A percentile compares a stretch with the other conserved stretches of the same genome.
Conservation (phyloP, 1,284 basidiomycete species). For the Singerocomus inundabilis region DNA sequence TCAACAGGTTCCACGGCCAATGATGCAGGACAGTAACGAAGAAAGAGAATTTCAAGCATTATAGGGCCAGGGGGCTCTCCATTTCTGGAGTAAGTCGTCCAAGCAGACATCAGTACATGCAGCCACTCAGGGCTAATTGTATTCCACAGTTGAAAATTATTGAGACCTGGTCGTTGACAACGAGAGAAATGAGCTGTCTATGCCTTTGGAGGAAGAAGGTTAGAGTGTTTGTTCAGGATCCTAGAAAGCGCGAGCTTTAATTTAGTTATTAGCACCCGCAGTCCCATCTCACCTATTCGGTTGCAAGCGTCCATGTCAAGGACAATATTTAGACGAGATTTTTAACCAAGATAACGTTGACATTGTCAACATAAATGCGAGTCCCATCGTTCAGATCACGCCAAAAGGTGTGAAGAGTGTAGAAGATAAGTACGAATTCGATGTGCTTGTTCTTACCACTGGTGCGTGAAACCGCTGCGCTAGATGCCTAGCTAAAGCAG, state of each 20-base stretch:
- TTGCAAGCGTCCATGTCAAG: slow-evolving; percentile 9
- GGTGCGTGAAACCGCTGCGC: neutral
- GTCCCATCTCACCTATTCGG: slow-evolving; percentile 20
- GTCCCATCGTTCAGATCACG: slow-evolving; percentile 16
- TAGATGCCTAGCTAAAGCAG: neutral
- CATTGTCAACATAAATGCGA: slow-evolving; percentile 6
- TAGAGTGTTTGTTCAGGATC: slow-evolving; percentile 11
- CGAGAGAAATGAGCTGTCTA: slow-evolving; percentile 4
- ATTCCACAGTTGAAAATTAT: slow-evolving; percentile 15
- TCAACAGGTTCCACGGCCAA: slow-evolving; percentile 5
- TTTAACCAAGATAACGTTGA: no score
- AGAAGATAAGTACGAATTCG: slow-evolving; percentile 11
- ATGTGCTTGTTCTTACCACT: slow-evolving; percentile 18
- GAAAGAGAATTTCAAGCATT: slow-evolving; percentile 12
- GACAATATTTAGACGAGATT: slow-evolving; percentile 13
- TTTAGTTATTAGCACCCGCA: slow-evolving; percentile 11
- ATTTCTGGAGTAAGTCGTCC: slow-evolving; percentile 14
- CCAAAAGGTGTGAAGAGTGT: slow-evolving; percentile 13
- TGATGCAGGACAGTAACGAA: slow-evolving; percentile 15
- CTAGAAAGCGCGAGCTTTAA: slow-evolving; percentile 17
- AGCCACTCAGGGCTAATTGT: neutral
- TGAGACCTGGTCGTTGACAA: slow-evolving; percentile 4
- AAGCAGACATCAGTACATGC: no score
- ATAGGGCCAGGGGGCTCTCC: slow-evolving; percentile 14
- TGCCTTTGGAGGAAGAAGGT: slow-evolving; percentile 23